Percentiles rank a stretch among this genome's conserved stretches.
phyloP scores from a whole-genome alignment of 2,329 filamentous ascomycete species.

The Atkinsonella texensis region DNA sequence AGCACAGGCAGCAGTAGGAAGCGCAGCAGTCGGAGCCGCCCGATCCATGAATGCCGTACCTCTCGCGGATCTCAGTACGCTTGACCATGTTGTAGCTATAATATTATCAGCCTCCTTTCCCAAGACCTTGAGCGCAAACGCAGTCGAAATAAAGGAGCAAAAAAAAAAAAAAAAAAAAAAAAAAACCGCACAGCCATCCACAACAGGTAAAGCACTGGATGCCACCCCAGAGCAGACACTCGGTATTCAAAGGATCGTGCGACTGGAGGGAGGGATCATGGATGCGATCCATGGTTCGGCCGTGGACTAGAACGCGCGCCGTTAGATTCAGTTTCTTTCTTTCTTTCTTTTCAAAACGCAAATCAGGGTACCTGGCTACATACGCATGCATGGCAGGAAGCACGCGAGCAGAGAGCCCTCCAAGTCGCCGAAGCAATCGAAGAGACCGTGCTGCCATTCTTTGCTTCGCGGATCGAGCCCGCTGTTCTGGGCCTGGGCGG shows the following conservation, averaged over 20 bases:
- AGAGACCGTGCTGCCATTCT: slow-evolving; percentile 27
- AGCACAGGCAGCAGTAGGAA: slow-evolving; percentile 45
- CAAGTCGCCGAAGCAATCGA: slow-evolving; percentile 27
- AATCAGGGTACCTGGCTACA: slow-evolving; percentile 15
- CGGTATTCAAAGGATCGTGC: slow-evolving; percentile 27
- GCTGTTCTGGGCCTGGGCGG: neutral
- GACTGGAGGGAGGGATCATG: slow-evolving; percentile 29
- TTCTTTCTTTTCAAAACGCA: too few species aligned
- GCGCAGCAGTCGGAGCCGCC: slow-evolving; percentile 36
- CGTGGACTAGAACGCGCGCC: slow-evolving; percentile 22
- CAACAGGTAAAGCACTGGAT: slow-evolving; percentile 28
- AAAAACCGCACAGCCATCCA: slow-evolving; percentile 28
- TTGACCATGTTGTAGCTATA: slow-evolving; percentile 36
- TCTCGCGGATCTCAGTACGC: slow-evolving; percentile 39
- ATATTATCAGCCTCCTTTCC: neutral
- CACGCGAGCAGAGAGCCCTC: slow-evolving; percentile 25
- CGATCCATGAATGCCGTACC: slow-evolving; percentile 39
- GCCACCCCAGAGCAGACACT: slow-evolving; percentile 28
- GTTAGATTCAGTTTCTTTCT: too few species aligned
- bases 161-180: neutral
- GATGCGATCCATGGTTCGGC: slow-evolving; percentile 31
- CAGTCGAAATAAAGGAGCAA: neutral
- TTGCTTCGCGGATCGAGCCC: slow-evolving; percentile 13
- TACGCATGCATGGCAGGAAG: slow-evolving; percentile 32
- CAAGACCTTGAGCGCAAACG: too few species aligned